Percentiles rank a stretch among this genome's conserved stretches.
Evolutionary conservation across 139 green algal species (phyloP).

Genomic region (Mychonastes homosphaera): DNA sequence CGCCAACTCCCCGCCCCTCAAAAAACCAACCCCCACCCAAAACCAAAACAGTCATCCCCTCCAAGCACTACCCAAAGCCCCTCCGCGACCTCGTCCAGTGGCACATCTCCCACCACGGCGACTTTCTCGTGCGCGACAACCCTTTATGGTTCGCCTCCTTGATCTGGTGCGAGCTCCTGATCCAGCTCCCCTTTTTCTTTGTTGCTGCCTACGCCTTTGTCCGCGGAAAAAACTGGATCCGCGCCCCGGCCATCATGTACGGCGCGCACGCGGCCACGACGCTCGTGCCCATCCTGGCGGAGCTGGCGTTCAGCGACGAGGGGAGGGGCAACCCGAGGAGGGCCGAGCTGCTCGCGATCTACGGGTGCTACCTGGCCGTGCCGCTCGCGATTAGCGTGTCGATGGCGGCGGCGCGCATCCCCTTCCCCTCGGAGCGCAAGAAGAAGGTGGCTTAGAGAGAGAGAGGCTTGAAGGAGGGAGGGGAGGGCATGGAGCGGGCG

Average conservation of each 20-base stretch:
- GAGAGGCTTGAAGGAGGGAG: no score
- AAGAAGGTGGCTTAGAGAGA: slow-evolving; percentile 23
- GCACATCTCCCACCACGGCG: slow-evolving; percentile 44
- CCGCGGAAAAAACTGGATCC: slow-evolving; percentile 48
- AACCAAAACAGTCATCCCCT: slow-evolving; percentile 26
- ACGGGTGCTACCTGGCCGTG: slow-evolving; percentile 43
- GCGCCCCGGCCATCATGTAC: slow-evolving; percentile 59
- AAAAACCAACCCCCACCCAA: neutral
- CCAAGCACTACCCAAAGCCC: slow-evolving; percentile 23
- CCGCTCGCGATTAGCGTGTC: slow-evolving; percentile 35
- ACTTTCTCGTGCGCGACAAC: slow-evolving; percentile 47
- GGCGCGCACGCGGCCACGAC: slow-evolving; percentile 49
- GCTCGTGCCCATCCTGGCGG: slow-evolving; percentile 54
- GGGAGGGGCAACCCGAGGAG: slow-evolving; percentile 4
- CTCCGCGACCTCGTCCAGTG: slow-evolving; percentile 25
- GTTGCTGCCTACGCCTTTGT: slow-evolving; percentile 44
- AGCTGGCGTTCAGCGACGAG: slow-evolving; percentile 19
- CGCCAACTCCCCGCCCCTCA: no score
- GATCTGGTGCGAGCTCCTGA: slow-evolving; percentile 42
- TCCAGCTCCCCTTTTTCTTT: slow-evolving; percentile 77
- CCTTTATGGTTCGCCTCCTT: slow-evolving; percentile 58
- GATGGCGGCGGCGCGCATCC: slow-evolving; percentile 29
- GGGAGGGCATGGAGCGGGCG: no score
- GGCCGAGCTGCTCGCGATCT: slow-evolving; percentile 29
- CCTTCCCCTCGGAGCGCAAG: slow-evolving; percentile 24